phyloP scores from a whole-genome alignment of 2,329 filamentous ascomycete species.

The Blastomyces silverae region DNA sequence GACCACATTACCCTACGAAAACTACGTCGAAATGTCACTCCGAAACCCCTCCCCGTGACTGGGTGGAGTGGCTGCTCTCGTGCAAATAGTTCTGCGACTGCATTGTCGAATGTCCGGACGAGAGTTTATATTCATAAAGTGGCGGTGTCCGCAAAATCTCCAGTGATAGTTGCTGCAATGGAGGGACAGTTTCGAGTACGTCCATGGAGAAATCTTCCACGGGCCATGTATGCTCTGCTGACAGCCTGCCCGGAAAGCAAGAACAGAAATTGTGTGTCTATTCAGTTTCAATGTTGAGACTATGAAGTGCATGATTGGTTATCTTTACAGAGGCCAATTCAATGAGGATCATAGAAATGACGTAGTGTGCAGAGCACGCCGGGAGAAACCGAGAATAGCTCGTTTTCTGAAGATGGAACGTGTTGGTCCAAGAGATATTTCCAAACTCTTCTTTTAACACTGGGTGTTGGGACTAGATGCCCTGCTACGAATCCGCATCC shows the following conservation, averaged over 20 bases:
- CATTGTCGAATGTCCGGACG: conserved; percentile 20
- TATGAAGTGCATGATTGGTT: conserved; percentile 16
- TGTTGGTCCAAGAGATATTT: not conserved
- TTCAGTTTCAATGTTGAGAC: conserved; percentile 16
- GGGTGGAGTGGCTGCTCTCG: conserved; percentile 2
- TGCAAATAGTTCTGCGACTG: conserved; percentile 15
- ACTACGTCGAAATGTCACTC: not conserved
- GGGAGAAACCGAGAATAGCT: conserved; percentile 9
- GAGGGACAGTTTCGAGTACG: conserved; percentile 26
- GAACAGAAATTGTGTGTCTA: conserved; percentile 12
- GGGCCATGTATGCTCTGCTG: not conserved
- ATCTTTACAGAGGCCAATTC: conserved; percentile 15
- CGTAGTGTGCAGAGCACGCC: not conserved
- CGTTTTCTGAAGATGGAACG: conserved; percentile 9
- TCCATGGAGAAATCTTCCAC: conserved; percentile 6
- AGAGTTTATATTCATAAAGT: conserved; percentile 25
- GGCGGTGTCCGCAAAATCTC: conserved; percentile 24
- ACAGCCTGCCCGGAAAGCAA: conserved; percentile 16
- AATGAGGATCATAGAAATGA: not conserved
- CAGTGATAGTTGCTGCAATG: conserved; percentile 22
- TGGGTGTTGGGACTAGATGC: not conserved
- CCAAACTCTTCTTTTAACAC: not conserved
- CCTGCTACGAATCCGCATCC: not conserved
- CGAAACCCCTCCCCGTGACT: not conserved
- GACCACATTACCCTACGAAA: not conserved